phyloP scores from a whole-genome alignment of 1,284 basidiomycete species.

The Cerioporus squamosus region DNA sequence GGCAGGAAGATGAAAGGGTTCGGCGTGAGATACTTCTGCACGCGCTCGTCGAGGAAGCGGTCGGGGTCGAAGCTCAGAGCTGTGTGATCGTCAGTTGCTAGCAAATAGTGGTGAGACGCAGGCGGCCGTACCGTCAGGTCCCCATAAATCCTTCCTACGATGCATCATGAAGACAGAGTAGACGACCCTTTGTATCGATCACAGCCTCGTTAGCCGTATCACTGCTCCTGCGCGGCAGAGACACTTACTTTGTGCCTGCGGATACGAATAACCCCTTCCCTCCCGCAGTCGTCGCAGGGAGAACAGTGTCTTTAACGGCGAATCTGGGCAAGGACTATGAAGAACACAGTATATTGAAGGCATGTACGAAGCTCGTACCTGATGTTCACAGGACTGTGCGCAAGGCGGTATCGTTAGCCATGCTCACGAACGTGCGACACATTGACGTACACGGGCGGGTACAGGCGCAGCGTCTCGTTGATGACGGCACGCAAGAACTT shows the following conservation, averaged over 20 bases:
- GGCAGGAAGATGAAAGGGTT: constrained; percentile 54
- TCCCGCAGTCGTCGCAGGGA: constrained; percentile 45
- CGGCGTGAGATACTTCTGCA: constrained; percentile 39
- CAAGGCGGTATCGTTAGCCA: background rate
- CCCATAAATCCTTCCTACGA: constrained; percentile 66
- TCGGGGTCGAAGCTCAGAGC: constrained; percentile 47
- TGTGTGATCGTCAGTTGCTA: background rate
- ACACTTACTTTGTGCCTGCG: constrained; percentile 48
- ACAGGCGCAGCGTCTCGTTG: constrained; percentile 62
- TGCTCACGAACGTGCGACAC: background rate
- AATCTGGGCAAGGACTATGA: constrained; percentile 22
- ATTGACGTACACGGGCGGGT: constrained; percentile 57
- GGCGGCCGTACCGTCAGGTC: constrained; percentile 53
- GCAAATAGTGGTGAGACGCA: too few species aligned
- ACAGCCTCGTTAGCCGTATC: too few species aligned
- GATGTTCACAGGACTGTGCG: constrained; percentile 50
- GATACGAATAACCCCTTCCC: constrained; percentile 59
- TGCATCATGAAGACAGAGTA: constrained; percentile 69
- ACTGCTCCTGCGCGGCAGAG: background rate
- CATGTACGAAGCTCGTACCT: constrained; percentile 34
- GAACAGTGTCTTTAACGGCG: constrained; percentile 45
- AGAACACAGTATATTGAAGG: background rate
- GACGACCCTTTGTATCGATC: constrained; percentile 37
- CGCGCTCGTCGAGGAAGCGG: constrained; percentile 44
- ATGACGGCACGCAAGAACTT: constrained; percentile 46